Percentiles rank a stretch among this genome's conserved stretches.
Conservation (phyloP, 257 asterid species). For the Przewalskia tangutica region DNA sequence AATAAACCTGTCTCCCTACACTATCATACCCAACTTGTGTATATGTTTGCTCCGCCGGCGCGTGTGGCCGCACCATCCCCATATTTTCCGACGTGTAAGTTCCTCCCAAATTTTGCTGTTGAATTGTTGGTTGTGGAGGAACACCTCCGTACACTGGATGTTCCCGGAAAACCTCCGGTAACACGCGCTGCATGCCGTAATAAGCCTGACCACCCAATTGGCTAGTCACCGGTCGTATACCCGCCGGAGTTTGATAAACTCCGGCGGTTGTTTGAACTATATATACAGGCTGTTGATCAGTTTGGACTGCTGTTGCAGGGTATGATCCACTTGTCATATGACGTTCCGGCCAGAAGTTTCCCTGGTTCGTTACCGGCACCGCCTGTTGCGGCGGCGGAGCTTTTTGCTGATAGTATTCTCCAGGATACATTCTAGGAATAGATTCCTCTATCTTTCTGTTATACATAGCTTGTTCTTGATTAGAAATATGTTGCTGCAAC, state of each 20-base stretch:
- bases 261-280: slow-evolving; percentile 16
- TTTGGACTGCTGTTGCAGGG: slow-evolving; percentile 1
- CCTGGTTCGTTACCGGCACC: slow-evolving; percentile 2
- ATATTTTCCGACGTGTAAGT: slow-evolving; percentile 18
- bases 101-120: slow-evolving; percentile 16
- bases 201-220: slow-evolving; percentile 22
- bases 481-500: slow-evolving; percentile 18
- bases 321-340: slow-evolving; percentile 14
- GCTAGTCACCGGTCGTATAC: slow-evolving; percentile 18
- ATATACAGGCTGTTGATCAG: slow-evolving; percentile 13
- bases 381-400: slow-evolving; percentile 2
- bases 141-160: slow-evolving; percentile 20
- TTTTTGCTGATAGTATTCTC: slow-evolving; percentile 15
- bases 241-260: slow-evolving; percentile 10
- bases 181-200: slow-evolving; percentile 28
- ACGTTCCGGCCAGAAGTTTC: slow-evolving; percentile 8
- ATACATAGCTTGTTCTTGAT: slow-evolving; percentile 22
- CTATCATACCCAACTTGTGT: slow-evolving; percentile 25
- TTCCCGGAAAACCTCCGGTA: slow-evolving; percentile 28
- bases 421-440: neutral
- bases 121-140: slow-evolving; percentile 15
- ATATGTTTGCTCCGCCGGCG: slow-evolving; percentile 11
- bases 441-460: neutral
- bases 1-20: slow-evolving; percentile 25
- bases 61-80: slow-evolving; percentile 9